Conservation (phyloP, 345 rosid genomes). For the Populus pruinosa region DNA sequence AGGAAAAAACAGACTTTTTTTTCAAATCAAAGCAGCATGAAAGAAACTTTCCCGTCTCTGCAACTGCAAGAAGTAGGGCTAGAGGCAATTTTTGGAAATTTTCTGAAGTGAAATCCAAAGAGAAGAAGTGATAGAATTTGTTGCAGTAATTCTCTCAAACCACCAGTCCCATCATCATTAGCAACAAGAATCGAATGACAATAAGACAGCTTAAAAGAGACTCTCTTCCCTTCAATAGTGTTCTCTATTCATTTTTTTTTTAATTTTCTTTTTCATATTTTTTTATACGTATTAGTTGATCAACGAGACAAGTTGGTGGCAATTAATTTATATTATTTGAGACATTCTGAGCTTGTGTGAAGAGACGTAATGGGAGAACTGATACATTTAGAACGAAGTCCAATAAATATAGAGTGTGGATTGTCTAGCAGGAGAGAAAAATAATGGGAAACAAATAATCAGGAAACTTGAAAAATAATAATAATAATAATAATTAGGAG, state of each 20-base stretch:
- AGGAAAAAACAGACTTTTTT: slow-evolving; percentile 14
- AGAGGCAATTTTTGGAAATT: slow-evolving; percentile 6
- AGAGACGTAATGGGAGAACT: too few relatives aligned
- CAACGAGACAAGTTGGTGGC: too few relatives aligned
- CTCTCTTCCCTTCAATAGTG: background rate
- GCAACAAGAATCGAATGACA: slow-evolving; percentile 33
- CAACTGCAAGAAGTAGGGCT: slow-evolving; percentile 13
- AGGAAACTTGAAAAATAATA: too few relatives aligned
- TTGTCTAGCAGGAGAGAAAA: too few relatives aligned
- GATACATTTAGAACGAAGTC: too few relatives aligned
- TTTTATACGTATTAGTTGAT: background rate
- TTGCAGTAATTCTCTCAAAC: slow-evolving; percentile 8
- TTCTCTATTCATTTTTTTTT: background rate
- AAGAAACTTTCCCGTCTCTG: slow-evolving; percentile 48
- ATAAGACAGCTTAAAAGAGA: slow-evolving; percentile 45
- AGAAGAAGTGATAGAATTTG: background rate
- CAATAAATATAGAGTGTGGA: too few relatives aligned
- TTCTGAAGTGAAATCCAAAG: slow-evolving; percentile 2
- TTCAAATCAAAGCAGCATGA: slow-evolving; percentile 27
- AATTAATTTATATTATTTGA: too few relatives aligned
- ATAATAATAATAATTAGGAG: too few relatives aligned
- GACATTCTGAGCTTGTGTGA: too few relatives aligned
- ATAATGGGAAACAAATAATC: too few relatives aligned
- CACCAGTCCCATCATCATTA: slow-evolving; percentile 29
- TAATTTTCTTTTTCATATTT: background rate